A percentile compares a stretch with the other conserved stretches of the same genome.
These are phyloP conservation scores for Yamadazyma pseudoaaseri DNA, from an alignment of 1,139 yeast genomes.

Conservation along the genomic window DNA sequence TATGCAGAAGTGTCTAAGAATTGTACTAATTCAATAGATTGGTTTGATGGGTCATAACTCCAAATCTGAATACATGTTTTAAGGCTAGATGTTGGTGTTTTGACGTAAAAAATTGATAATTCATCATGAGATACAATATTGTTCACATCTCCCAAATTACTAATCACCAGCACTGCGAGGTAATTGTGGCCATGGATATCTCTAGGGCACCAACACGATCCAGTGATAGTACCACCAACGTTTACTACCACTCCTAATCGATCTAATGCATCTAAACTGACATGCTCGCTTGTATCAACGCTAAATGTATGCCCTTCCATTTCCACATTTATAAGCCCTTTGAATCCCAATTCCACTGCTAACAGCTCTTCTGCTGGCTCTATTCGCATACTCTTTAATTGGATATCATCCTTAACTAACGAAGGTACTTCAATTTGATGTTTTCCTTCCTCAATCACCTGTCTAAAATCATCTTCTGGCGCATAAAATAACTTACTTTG, in stretches of 20 bases:
- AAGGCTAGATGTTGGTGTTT: constrained; percentile 15
- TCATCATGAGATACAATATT: constrained; percentile 27
- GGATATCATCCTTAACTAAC: not conserved
- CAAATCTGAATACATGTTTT: constrained; percentile 48
- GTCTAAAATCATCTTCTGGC: constrained; percentile 23
- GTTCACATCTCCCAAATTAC: constrained; percentile 26
- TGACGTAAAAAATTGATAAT: constrained; percentile 28
- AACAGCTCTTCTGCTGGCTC: constrained; percentile 1
- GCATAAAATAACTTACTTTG: constrained; percentile 31
- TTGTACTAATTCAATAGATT: constrained; percentile 25
- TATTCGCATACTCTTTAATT: constrained; percentile 1
- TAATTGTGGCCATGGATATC: constrained; percentile 23
- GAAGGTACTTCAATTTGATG: not conserved
- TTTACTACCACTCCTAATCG: constrained; percentile 49
- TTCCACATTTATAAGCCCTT: constrained; percentile 3
- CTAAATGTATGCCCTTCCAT: not conserved
- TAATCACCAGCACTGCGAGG: constrained; percentile 51
- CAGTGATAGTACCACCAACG: constrained; percentile 56
- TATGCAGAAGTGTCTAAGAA: constrained; percentile 37
- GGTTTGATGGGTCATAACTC: constrained; percentile 31
- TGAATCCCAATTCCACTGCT: constrained; percentile 3
- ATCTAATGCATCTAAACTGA: constrained; percentile 11
- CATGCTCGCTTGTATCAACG: constrained; percentile 2
- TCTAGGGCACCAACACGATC: constrained; percentile 54
- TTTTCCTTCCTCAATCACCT: constrained; percentile 3